phyloP scores from a whole-genome alignment of 1,284 basidiomycete species.

The Apiotrichum montevideense region DNA sequence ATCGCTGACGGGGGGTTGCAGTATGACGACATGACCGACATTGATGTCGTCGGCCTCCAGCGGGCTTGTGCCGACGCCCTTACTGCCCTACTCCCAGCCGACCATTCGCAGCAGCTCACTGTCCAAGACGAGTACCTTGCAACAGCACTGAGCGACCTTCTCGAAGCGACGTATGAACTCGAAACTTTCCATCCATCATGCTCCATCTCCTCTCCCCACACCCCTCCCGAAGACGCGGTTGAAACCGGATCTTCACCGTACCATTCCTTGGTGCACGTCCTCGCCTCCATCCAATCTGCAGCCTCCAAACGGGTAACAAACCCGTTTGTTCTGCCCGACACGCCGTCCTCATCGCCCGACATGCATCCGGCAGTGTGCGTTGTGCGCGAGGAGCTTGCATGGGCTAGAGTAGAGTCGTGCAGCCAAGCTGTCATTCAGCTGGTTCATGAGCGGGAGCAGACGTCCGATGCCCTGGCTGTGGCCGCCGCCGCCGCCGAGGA shows the following conservation, averaged over 20 bases:
- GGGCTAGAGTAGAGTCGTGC: constrained; percentile 29
- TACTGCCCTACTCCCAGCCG: constrained; percentile 17
- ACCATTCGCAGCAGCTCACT: neutral
- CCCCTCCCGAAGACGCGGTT: constrained; percentile 6
- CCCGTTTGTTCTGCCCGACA: neutral
- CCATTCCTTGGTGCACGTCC: constrained; percentile 4
- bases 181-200: constrained; percentile 26
- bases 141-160: constrained; percentile 27
- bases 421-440: constrained; percentile 22
- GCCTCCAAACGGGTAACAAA: neutral
- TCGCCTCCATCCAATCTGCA: constrained; percentile 3
- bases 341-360: neutral
- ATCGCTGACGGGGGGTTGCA: neutral
- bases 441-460: constrained; percentile 12
- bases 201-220: constrained; percentile 11
- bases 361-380: constrained; percentile 24
- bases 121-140: constrained; percentile 23
- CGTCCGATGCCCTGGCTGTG: constrained; percentile 1
- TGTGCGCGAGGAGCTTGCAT: constrained; percentile 30
- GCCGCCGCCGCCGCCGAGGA: too few relatives aligned
- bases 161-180: constrained; percentile 38
- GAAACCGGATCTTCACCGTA: constrained; percentile 4
- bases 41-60: constrained; percentile 27
- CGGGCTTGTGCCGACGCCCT: constrained; percentile 26
- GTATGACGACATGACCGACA: constrained; percentile 19